These are phyloP conservation scores for Mycosphaerella arachidis DNA, from an alignment of 2,329 filamentous ascomycete genomes.

Conservation along the genomic window DNA sequence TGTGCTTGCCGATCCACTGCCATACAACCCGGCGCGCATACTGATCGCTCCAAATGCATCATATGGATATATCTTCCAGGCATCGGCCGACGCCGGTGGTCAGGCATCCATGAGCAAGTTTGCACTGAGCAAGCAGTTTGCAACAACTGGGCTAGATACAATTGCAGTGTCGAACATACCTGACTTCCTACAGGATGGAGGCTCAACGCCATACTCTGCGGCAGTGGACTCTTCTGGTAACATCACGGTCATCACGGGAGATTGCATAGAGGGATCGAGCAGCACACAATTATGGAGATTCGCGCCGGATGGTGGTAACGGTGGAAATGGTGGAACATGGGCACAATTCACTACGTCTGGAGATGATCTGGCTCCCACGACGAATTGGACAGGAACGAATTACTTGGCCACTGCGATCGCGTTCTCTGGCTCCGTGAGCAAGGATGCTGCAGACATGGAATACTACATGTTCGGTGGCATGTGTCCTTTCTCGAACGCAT, in stretches of 20 bases:
- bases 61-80: slow-evolving; percentile 66
- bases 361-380: slow-evolving; percentile 37
- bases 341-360: slow-evolving; percentile 24
- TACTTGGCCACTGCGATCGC: slow-evolving; percentile 59
- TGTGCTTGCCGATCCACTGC: slow-evolving; percentile 41
- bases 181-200: slow-evolving; percentile 57
- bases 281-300: slow-evolving; percentile 65
- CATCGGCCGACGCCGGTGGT: slow-evolving; percentile 44
- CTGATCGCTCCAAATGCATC: slow-evolving; percentile 53
- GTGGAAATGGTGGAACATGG: slow-evolving; percentile 54
- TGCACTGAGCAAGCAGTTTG: slow-evolving; percentile 58
- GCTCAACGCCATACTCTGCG: slow-evolving; percentile 60
- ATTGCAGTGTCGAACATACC: slow-evolving; percentile 53
- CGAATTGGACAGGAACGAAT: slow-evolving; percentile 45
- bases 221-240: slow-evolving; percentile 61
- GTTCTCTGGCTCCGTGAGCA: slow-evolving; percentile 61
- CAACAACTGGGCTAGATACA: slow-evolving; percentile 41
- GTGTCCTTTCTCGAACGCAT: slow-evolving; percentile 58
- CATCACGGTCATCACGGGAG: slow-evolving; percentile 69
- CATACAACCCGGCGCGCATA: slow-evolving; percentile 74
- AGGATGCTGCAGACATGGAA: slow-evolving; percentile 49
- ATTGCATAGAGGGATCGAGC: slow-evolving; percentile 56
- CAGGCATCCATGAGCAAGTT: slow-evolving; percentile 58
- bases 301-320: slow-evolving; percentile 41
- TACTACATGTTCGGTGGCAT: slow-evolving; percentile 85